Evolutionary conservation across 805 yeast species (phyloP).

Genomic region (Debaryomyces prosopidis): DNA sequence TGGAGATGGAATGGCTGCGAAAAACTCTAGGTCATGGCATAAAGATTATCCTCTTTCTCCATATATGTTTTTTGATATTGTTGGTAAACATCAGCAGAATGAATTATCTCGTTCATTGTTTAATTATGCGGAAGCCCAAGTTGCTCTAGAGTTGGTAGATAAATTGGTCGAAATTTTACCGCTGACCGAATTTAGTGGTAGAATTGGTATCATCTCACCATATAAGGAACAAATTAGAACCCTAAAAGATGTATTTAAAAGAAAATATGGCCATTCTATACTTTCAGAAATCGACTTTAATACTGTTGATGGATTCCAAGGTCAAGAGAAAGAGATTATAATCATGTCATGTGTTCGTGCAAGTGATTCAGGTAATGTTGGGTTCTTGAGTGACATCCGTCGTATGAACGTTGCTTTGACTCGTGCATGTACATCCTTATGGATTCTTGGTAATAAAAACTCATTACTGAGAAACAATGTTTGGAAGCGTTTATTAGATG

Average conservation of each 20-base stretch:
- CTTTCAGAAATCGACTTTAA: conserved; percentile 76
- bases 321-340: conserved; percentile 91
- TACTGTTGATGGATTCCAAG: conserved; percentile 92
- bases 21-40: conserved; percentile 80
- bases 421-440: conserved; percentile 86
- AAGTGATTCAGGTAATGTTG: conserved; percentile 63
- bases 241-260: conserved; percentile 56
- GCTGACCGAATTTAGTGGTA: conserved; percentile 58
- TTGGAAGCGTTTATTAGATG: conserved; percentile 69
- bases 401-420: conserved; percentile 98
- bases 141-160: conserved; percentile 66
- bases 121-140: conserved; percentile 69
- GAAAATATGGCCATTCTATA: conserved; percentile 63
- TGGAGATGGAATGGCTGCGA: conserved; percentile 68
- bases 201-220: conserved; percentile 91
- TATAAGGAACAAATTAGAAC: conserved; percentile 82
- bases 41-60: conserved; percentile 56
- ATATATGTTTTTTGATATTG: conserved; percentile 72
- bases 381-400: conserved; percentile 86
- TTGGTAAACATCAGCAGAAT: conserved; percentile 63
- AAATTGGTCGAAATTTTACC: conserved; percentile 52
- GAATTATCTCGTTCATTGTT: conserved; percentile 65
- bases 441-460: conserved; percentile 84
- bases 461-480: conserved; percentile 64
- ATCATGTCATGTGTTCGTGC: conserved; percentile 96